phyloP scores from a whole-genome alignment of 345 rosid species.

The Pugionium dolabratum region DNA sequence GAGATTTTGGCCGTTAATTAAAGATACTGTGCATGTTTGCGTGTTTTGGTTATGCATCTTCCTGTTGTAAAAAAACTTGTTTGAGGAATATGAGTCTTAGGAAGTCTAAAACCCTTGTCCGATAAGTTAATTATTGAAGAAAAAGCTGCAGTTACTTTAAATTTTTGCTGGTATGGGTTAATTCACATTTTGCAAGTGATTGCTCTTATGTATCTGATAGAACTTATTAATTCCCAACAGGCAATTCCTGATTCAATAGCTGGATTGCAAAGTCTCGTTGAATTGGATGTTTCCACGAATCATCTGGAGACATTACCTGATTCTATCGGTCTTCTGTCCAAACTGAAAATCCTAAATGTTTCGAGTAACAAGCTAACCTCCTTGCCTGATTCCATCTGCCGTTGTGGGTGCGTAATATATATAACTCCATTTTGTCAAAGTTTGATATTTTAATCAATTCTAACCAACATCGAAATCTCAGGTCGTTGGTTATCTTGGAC shows the following conservation, averaged over 20 bases:
- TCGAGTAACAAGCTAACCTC: constrained; percentile 71
- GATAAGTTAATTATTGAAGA: constrained; percentile 13
- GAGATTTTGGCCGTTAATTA: background rate
- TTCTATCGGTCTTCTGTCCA: constrained; percentile 74
- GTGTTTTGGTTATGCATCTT: constrained; percentile 15
- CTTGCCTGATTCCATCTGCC: constrained; percentile 75
- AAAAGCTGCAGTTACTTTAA: background rate
- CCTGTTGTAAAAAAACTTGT: background rate
- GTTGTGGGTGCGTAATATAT: constrained; percentile 61
- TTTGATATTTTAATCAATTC: background rate
- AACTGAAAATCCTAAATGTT: constrained; percentile 63
- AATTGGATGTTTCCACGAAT: constrained; percentile 71
- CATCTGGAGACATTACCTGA: constrained; percentile 77
- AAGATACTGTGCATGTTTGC: background rate
- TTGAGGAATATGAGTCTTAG: constrained; percentile 9
- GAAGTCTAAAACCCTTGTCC: constrained; percentile 4
- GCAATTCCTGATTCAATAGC: constrained; percentile 88
- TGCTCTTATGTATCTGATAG: background rate
- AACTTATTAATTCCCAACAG: constrained; percentile 40
- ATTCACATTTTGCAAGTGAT: constrained; percentile 10
- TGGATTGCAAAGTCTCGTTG: constrained; percentile 72
- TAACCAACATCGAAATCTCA: constrained; percentile 25
- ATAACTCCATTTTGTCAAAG: constrained; percentile 7
- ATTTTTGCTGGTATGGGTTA: background rate
- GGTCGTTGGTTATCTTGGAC: constrained; percentile 75